Percentiles rank a stretch among this genome's conserved stretches.
These are phyloP conservation scores for Friedmanniomyces simplex DNA, from an alignment of 495 filamentous ascomycete species.

Conservation along the genomic window DNA sequence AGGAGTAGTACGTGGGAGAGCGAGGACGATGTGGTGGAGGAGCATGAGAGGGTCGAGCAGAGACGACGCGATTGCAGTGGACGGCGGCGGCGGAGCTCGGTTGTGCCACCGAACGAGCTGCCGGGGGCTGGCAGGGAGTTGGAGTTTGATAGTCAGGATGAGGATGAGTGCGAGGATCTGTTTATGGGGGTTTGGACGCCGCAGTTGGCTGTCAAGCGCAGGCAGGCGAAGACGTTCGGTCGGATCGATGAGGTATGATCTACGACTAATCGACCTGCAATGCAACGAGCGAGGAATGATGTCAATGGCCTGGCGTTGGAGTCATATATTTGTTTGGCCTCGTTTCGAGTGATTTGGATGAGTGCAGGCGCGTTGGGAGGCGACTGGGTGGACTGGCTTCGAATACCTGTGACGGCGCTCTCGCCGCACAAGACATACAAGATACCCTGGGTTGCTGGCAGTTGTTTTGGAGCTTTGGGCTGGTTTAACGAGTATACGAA, in stretches of 20 bases:
- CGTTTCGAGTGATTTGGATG: too few species aligned
- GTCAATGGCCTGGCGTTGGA: too few species aligned
- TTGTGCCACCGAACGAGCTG: constrained; percentile 8
- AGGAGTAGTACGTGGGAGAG: constrained; percentile 58
- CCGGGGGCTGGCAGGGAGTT: constrained; percentile 29
- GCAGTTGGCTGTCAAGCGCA: constrained; percentile 51
- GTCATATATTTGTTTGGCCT: too few species aligned
- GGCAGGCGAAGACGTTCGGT: constrained; percentile 42
- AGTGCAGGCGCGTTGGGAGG: too few species aligned
- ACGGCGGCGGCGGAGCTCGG: constrained; percentile 3
- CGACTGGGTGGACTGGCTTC: too few species aligned
- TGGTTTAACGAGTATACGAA: too few species aligned
- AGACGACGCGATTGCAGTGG: background rate
- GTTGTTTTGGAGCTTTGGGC: too few species aligned
- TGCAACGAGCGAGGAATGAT: too few species aligned
- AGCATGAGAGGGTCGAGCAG: constrained; percentile 2
- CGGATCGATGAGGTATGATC: constrained; percentile 7
- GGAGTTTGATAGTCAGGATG: constrained; percentile 83
- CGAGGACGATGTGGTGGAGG: constrained; percentile 18
- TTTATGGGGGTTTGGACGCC: constrained; percentile 82
- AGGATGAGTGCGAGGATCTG: constrained; percentile 90
- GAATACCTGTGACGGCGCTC: too few species aligned
- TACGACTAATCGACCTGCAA: background rate
- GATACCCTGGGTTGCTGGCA: too few species aligned
- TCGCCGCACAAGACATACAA: too few species aligned